phyloP scores from a whole-genome alignment of 2,329 filamentous ascomycete genomes.

The Botrytis elliptica region DNA sequence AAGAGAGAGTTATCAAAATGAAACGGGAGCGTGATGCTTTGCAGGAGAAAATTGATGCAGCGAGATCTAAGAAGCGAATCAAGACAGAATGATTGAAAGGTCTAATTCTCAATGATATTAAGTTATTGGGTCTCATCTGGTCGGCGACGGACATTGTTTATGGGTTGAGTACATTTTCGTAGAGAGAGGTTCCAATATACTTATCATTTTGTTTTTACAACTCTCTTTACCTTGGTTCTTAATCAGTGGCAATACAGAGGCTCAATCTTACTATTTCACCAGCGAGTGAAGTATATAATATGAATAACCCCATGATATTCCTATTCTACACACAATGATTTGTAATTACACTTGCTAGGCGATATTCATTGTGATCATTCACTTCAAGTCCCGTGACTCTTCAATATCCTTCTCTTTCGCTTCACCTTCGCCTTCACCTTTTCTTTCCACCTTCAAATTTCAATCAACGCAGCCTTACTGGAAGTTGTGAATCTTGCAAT shows the following conservation, averaged over 20 bases:
- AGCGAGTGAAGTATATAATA: background rate
- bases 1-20: constrained; percentile 15
- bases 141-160: background rate
- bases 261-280: too few relatives aligned
- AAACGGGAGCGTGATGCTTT: constrained; percentile 4
- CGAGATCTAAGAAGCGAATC: background rate
- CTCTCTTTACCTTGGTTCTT: background rate
- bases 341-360: background rate
- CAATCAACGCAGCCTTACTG: too few relatives aligned
- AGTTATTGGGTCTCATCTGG: background rate
- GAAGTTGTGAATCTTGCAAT: too few relatives aligned
- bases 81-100: background rate
- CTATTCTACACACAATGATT: background rate
- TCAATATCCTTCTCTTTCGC: too few relatives aligned
- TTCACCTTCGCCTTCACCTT: too few relatives aligned
- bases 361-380: background rate
- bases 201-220: background rate
- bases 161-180: background rate
- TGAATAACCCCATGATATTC: background rate
- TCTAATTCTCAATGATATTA: background rate
- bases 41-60: background rate
- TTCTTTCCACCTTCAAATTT: too few relatives aligned
- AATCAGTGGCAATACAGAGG: too few relatives aligned
- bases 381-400: background rate
- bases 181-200: background rate